Conservation (phyloP, 441 rosid species). For the Arabidopsis lyrata region DNA sequence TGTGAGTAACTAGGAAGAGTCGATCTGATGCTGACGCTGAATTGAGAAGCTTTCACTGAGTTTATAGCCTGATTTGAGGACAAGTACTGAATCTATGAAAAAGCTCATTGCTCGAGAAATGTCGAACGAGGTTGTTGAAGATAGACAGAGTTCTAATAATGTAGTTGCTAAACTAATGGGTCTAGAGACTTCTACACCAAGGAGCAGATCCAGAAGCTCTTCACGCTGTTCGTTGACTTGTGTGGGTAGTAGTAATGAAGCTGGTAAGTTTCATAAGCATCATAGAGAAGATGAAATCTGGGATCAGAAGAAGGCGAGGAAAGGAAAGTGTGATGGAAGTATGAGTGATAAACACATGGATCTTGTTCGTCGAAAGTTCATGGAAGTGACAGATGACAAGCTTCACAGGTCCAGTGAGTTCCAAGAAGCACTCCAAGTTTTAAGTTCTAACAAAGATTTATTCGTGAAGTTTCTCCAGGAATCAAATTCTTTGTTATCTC, state of each 20-base stretch:
- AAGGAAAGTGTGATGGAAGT: slow-evolving; percentile 50
- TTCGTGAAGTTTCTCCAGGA: slow-evolving; percentile 78
- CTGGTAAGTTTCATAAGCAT: slow-evolving; percentile 44
- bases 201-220: slow-evolving; percentile 57
- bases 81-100: slow-evolving; percentile 49
- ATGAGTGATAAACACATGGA: slow-evolving; percentile 59
- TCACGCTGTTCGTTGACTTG: slow-evolving; percentile 52
- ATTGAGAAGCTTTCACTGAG: background rate
- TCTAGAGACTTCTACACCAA: slow-evolving; percentile 66
- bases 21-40: slow-evolving; percentile 4
- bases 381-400: slow-evolving; percentile 85
- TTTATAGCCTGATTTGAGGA: background rate
- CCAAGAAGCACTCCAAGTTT: slow-evolving; percentile 79
- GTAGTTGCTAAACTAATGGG: slow-evolving; percentile 97
- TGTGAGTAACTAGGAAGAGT: background rate
- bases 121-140: slow-evolving; percentile 70
- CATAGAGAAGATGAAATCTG: slow-evolving; percentile 51
- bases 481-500: slow-evolving; percentile 73
- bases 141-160: slow-evolving; percentile 61
- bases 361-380: slow-evolving; percentile 81
- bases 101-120: slow-evolving; percentile 73
- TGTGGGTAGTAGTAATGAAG: slow-evolving; percentile 40
- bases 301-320: slow-evolving; percentile 54
- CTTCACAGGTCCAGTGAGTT: slow-evolving; percentile 79
- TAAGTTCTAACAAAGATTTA: slow-evolving; percentile 78